A percentile compares a stretch with the other conserved stretches of the same genome.
phyloP scores from a whole-genome alignment of 2,329 filamentous ascomycete species.

The Aspergillus costaricaensis region DNA sequence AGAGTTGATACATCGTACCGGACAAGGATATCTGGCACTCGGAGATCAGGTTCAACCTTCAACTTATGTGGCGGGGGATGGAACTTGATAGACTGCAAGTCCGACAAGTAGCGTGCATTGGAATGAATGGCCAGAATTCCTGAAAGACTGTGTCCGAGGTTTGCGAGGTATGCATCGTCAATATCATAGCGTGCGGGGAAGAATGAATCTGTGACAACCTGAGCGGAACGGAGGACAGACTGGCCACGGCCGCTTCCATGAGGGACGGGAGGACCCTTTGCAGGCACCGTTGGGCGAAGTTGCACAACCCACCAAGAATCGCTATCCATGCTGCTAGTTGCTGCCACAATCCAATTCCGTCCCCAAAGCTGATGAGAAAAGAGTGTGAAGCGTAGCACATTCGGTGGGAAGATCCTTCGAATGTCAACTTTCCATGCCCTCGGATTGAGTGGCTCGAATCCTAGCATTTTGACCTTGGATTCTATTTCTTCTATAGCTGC shows the following conservation, averaged over 20 bases:
- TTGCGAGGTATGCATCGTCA: constrained; percentile 34
- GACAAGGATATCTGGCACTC: constrained; percentile 39
- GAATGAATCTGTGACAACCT: constrained; percentile 33
- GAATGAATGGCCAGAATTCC: constrained; percentile 42
- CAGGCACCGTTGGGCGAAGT: constrained; percentile 25
- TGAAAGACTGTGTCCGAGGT: constrained; percentile 38
- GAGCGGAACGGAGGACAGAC: constrained; percentile 27
- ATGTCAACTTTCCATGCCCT: constrained; percentile 48
- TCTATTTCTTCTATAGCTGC: constrained; percentile 45
- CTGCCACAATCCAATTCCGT: constrained; percentile 69
- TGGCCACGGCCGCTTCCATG: constrained; percentile 14
- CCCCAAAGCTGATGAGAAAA: constrained; percentile 73
- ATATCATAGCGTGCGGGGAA: constrained; percentile 22
- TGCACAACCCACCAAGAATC: constrained; percentile 76
- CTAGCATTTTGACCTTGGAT: constrained; percentile 37
- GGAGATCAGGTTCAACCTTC: constrained; percentile 31
- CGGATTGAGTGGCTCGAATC: constrained; percentile 42
- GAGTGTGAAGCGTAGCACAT: constrained; percentile 66
- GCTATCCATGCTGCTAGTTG: constrained; percentile 69
- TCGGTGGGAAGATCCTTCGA: constrained; percentile 62
- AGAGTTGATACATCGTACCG: constrained; percentile 35
- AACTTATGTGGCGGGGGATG: constrained; percentile 34
- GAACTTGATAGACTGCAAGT: constrained; percentile 31
- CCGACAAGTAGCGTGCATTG: constrained; percentile 38
- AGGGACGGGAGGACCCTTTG: constrained; percentile 14